A percentile compares a stretch with the other conserved stretches of the same genome.
phyloP scores from a whole-genome alignment of 2,329 filamentous ascomycete species.

The Colletotrichum tabaci region DNA sequence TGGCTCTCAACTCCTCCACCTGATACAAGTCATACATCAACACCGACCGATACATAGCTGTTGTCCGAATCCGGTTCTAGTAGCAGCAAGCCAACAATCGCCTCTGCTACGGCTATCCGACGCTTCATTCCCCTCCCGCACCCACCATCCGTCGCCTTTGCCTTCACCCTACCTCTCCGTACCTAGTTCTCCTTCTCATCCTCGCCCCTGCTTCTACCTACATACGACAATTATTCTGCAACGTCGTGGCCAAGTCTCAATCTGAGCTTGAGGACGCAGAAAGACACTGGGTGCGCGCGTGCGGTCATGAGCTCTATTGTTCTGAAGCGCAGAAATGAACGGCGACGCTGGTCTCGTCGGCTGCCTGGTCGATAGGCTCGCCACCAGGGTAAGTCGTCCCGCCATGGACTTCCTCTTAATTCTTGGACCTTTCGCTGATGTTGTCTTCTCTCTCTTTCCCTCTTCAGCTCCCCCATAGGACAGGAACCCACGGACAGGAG shows the following conservation, averaged over 20 bases:
- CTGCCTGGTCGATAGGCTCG: slow-evolving; percentile 74
- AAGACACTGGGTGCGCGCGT: slow-evolving; percentile 14
- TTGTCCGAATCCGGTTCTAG: neutral
- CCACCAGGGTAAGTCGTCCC: slow-evolving; percentile 67
- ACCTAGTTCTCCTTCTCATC: neutral
- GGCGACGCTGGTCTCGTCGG: slow-evolving; percentile 72
- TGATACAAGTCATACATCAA: slow-evolving; percentile 7
- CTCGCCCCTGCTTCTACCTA: neutral
- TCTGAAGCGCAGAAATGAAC: slow-evolving; percentile 61
- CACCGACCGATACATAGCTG: neutral
- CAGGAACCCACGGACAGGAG: slow-evolving; percentile 69
- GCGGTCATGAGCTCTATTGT: slow-evolving; percentile 36
- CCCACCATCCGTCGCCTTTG: neutral
- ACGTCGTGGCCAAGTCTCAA: slow-evolving; percentile 1
- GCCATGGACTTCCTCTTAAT: slow-evolving; percentile 24
- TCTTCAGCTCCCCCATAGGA: slow-evolving; percentile 73
- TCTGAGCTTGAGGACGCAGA: slow-evolving; percentile 16
- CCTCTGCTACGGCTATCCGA: neutral
- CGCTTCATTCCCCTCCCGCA: neutral
- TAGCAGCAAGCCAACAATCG: neutral
- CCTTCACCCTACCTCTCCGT: neutral
- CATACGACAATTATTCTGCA: neutral
- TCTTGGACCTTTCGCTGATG: slow-evolving; percentile 2
- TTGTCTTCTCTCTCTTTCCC: slow-evolving; percentile 38
- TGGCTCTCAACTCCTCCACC: slow-evolving; percentile 9